Conservation (phyloP, 768 basidiomycete genomes). For the Russula emetica region DNA sequence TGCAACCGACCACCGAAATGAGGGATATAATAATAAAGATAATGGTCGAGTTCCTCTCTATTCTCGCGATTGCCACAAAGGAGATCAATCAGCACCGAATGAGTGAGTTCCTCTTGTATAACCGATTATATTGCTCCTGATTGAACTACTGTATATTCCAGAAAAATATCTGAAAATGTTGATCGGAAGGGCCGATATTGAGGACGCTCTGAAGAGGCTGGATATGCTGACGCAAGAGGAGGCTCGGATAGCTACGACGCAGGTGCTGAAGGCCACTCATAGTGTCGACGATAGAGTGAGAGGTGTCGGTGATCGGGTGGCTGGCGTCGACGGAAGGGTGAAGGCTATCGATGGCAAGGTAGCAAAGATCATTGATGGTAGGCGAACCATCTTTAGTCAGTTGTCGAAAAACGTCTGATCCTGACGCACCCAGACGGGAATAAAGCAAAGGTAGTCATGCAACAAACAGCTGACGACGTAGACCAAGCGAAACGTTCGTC, state of each 20-base stretch:
- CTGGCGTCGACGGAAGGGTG: too few species aligned
- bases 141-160: neutral
- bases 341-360: neutral
- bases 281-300: too few species aligned
- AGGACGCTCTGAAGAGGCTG: neutral
- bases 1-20: neutral
- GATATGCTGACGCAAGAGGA: neutral
- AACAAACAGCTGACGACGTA: neutral
- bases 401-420: neutral
- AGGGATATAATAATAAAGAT: neutral
- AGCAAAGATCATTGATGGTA: neutral
- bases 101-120: neutral
- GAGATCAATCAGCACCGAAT: neutral
- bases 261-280: neutral
- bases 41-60: neutral
- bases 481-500: constrained; percentile 3
- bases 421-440: neutral
- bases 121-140: too few species aligned
- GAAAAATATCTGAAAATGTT: neutral
- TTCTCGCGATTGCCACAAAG: constrained; percentile 1
- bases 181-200: neutral
- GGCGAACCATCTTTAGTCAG: neutral
- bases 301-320: too few species aligned
- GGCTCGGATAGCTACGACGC: neutral
- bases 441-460: neutral